Percentiles rank a stretch among this genome's conserved stretches.
phyloP scores from a whole-genome alignment of 23 red algal genomes.

The Chondrus crispus region DNA sequence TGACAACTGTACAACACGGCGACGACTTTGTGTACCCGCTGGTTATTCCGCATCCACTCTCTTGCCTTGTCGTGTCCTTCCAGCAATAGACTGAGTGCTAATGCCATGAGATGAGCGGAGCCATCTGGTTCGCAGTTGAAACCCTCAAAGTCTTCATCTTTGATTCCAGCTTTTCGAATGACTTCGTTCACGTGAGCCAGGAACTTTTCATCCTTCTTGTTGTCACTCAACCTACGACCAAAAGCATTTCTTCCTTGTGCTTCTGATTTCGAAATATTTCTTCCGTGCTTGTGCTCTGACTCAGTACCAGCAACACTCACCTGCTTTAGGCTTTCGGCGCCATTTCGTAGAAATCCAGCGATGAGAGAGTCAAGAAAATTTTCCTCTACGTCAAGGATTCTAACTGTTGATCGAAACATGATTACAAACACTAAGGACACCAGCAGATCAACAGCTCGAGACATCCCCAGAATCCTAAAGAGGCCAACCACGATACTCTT shows the following conservation, averaged over 20 bases:
- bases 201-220: not conserved
- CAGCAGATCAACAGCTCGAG: slow-evolving; percentile 21
- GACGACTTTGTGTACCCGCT: slow-evolving; percentile 37
- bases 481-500: slow-evolving; percentile 21
- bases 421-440: slow-evolving; percentile 38
- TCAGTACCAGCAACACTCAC: not conserved
- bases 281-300: not conserved
- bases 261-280: not conserved
- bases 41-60: slow-evolving; percentile 46
- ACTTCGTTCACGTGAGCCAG: slow-evolving; percentile 32
- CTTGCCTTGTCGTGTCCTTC: not conserved
- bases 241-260: not conserved
- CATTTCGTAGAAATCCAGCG: slow-evolving; percentile 24
- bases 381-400: not conserved
- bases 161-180: not conserved
- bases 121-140: slow-evolving; percentile 25
- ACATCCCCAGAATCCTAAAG: slow-evolving; percentile 19
- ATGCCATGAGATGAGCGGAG: slow-evolving; percentile 26
- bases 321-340: slow-evolving; percentile 11
- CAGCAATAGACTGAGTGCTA: not conserved
- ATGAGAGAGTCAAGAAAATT: slow-evolving; percentile 21
- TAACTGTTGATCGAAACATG: slow-evolving; percentile 23
- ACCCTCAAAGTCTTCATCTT: slow-evolving; percentile 25
- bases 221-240: not conserved
- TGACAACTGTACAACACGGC: slow-evolving; percentile 48